These are phyloP conservation scores for Diplosphaera chodatii DNA, from an alignment of 139 green algal species.

Conservation along the genomic window DNA sequence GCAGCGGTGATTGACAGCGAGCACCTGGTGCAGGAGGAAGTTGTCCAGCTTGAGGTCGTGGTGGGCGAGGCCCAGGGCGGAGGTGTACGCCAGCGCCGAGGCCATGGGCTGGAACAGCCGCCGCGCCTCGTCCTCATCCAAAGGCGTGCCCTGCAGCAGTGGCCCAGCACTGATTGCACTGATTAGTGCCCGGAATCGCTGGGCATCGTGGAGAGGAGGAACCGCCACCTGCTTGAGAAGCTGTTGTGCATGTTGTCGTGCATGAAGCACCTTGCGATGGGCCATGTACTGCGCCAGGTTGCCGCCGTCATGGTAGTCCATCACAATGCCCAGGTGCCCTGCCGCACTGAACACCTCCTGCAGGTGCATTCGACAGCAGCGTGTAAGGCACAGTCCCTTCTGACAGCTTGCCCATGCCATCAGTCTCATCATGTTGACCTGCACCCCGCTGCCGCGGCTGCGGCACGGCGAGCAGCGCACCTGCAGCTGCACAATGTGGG, in stretches of 20 bases:
- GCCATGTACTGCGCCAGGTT: conserved; percentile 41
- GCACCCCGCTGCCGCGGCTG: no score
- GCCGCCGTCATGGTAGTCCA: conserved; percentile 48
- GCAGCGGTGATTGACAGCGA: background rate
- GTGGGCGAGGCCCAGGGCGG: background rate
- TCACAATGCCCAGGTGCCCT: conserved; percentile 50
- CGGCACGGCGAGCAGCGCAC: no score
- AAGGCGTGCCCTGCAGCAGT: background rate
- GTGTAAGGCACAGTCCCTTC: no score
- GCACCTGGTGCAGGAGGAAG: background rate
- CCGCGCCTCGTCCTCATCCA: background rate
- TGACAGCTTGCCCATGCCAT: no score
- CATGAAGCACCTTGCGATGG: background rate
- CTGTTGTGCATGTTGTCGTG: no score
- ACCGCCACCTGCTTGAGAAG: no score
- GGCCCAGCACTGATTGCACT: no score
- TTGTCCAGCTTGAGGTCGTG: background rate
- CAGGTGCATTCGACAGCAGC: no score
- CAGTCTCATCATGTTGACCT: no score
- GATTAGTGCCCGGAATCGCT: no score
- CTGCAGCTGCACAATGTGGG: conserved; percentile 3
- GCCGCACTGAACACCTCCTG: conserved; percentile 21
- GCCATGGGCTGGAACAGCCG: background rate
- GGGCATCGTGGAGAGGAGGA: no score
- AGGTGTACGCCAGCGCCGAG: background rate